Percentiles rank a stretch among this genome's conserved stretches.
phyloP scores from a whole-genome alignment of 345 rosid genomes.

The Euphorbia peplus region DNA sequence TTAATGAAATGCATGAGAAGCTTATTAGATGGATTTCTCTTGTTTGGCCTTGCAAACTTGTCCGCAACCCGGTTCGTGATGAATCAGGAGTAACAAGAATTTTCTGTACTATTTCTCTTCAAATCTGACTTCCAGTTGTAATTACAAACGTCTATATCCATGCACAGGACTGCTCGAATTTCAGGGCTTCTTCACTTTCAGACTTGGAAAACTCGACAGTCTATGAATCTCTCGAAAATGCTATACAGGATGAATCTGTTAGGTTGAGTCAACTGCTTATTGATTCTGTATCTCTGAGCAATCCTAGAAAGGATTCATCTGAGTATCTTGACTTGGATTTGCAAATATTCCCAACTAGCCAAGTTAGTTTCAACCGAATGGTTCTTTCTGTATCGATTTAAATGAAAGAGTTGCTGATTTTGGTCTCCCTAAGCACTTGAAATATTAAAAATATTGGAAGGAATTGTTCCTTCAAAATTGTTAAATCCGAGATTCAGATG shows the following conservation, averaged over 20 bases:
- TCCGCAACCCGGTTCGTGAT: conserved; percentile 53
- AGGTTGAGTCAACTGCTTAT: conserved; percentile 44
- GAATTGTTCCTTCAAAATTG: too few relatives aligned
- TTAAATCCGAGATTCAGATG: too few relatives aligned
- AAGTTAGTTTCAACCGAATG: conserved; percentile 45
- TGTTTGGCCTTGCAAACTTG: conserved; percentile 48
- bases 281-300: conserved; percentile 50
- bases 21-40: too few relatives aligned
- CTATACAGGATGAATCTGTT: conserved; percentile 27
- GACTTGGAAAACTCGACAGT: conserved; percentile 36
- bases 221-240: conserved; percentile 33
- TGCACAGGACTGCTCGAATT: conserved; percentile 52
- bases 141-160: conserved; percentile 59
- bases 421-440: too few relatives aligned
- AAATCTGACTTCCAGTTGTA: conserved; percentile 47
- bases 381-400: too few relatives aligned
- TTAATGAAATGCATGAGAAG: too few relatives aligned
- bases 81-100: conserved; percentile 27
- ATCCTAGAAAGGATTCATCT: conserved; percentile 45
- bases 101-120: conserved; percentile 42
- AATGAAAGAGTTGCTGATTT: too few relatives aligned
- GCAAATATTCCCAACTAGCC: conserved; percentile 48
- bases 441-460: too few relatives aligned
- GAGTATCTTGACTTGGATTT: conserved; percentile 46
- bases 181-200: conserved; percentile 70